These are phyloP conservation scores for Phycomyces nitens DNA, from an alignment of 192 early-diverging fungal genomes.

Conservation along the genomic window DNA sequence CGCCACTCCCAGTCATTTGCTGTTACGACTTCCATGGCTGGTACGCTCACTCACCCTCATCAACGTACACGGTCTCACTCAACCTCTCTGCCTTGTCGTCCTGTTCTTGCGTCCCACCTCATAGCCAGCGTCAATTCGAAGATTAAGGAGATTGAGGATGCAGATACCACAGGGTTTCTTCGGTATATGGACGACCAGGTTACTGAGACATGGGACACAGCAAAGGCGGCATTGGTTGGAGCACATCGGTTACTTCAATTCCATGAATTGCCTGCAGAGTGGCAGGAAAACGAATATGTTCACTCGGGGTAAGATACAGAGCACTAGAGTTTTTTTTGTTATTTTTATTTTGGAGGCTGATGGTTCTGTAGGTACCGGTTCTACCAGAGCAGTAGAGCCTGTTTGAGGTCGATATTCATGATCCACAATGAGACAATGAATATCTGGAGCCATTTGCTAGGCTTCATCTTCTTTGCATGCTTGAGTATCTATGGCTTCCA, in stretches of 20 bases:
- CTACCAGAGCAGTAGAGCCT: slow-evolving; percentile 44
- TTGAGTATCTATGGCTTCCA: slow-evolving; percentile 31
- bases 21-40: neutral
- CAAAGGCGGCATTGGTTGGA: slow-evolving; percentile 48
- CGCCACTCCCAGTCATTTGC: slow-evolving; percentile 7
- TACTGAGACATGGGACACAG: slow-evolving; percentile 46
- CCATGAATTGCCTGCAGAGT: slow-evolving; percentile 56
- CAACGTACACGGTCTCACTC: slow-evolving; percentile 12
- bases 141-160: slow-evolving; percentile 43
- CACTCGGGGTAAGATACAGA: slow-evolving; percentile 39
- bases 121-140: slow-evolving; percentile 9
- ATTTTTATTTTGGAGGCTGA: too few species aligned
- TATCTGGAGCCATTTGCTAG: slow-evolving; percentile 37
- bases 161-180: slow-evolving; percentile 50
- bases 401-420: slow-evolving; percentile 58
- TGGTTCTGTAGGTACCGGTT: slow-evolving; percentile 47
- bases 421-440: slow-evolving; percentile 54
- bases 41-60: slow-evolving; percentile 1
- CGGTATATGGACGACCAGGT: slow-evolving; percentile 55
- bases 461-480: slow-evolving; percentile 32
- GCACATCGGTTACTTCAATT: slow-evolving; percentile 53
- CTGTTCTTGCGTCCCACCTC: neutral
- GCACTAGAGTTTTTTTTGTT: too few species aligned
- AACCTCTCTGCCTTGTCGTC: neutral
- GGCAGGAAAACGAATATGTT: slow-evolving; percentile 63